Evolutionary conservation across 2,329 filamentous ascomycete species (phyloP), one percentile per base, ranked within the genome.

Genomic region (Blastomyces emzantsi): DNA sequence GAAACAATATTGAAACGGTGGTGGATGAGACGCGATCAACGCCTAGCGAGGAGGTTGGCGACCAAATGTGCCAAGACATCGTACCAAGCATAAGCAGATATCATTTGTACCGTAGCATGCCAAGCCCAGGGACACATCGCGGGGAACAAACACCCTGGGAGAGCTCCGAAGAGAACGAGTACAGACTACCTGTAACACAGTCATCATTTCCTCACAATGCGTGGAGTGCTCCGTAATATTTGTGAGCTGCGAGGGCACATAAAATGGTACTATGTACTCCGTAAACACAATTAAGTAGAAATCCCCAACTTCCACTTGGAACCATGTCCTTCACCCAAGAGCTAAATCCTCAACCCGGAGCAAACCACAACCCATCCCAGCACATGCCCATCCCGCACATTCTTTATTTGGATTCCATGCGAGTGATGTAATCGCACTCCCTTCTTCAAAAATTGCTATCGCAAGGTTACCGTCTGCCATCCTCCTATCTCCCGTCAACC

Each of bases 391-490:
- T 67, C 82, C 87, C 15, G 86, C 85, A 68, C 81, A 87, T n/a
- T 80, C 77, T 45, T 79, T 72, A 68, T 90, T 89, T 1, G 87
- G 85, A 70, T 90, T 90, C 87, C 87, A 90, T 51, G 82, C 81
- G 30, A 88, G 76, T 1, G 81, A 78, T 5, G 85, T 85, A 66
- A 90, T 77, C 57, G 86, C 81, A 11, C 85, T 87, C 66, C 82
- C 76, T 58, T 87, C 82, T 63, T 90, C 87, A 68, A 86, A 82
- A 13, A 88, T 78, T 2, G 76, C 76, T 33, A 77, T 73, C 54
- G 74, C 69, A 64, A 71, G 70, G n/a, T 69, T 66, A 1, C 73
- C 71, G 56, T 73, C 72, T 56, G 72, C 66, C 36, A 74, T 66
- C 55, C 71, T 72, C n/a, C 69, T 66, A 47, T 76, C 74, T 0